Percentiles rank a stretch among this genome's conserved stretches.
Evolutionary conservation across 2,329 filamentous ascomycete genomes (phyloP).

Genomic region (Trichoderma aggressivum): DNA sequence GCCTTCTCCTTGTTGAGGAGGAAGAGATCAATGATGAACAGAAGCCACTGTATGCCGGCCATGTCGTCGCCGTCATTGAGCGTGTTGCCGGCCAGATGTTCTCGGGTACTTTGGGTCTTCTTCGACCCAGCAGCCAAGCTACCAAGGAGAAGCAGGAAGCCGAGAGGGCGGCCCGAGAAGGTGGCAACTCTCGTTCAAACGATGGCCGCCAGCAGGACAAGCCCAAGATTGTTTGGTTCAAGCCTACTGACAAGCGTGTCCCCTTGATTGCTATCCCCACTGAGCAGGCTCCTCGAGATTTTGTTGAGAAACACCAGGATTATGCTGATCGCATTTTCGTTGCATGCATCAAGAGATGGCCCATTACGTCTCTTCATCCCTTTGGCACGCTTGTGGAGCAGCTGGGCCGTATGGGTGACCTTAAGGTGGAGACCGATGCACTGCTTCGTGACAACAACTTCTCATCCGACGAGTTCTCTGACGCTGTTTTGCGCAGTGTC

Average conservation of each 20-base stretch:
- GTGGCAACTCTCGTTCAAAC: slow-evolving; percentile 65
- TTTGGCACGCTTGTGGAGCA: slow-evolving; percentile 97
- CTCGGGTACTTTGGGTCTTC: slow-evolving; percentile 87
- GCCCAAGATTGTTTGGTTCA: slow-evolving; percentile 99
- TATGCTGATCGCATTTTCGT: slow-evolving; percentile 98
- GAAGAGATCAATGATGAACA: slow-evolving; percentile 98
- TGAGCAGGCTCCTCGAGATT: slow-evolving; percentile 94
- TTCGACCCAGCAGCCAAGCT: slow-evolving; percentile 94
- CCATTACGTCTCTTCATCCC: slow-evolving; percentile 97
- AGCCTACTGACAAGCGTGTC: slow-evolving; percentile 98
- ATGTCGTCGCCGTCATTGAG: slow-evolving; percentile 96
- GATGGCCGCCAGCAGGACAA: slow-evolving; percentile 84
- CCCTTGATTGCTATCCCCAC: slow-evolving; percentile 97
- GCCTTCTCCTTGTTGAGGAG: slow-evolving; percentile 91
- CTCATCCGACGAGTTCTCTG: slow-evolving; percentile 93
- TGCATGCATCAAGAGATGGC: slow-evolving; percentile 98
- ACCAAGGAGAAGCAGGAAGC: slow-evolving; percentile 99
- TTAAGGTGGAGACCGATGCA: slow-evolving; percentile 96
- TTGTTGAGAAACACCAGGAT: slow-evolving; percentile 97
- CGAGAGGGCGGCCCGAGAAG: slow-evolving; percentile 87
- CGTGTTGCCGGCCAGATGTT: slow-evolving; percentile 98
- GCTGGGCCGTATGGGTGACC: slow-evolving; percentile 93
- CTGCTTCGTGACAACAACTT: slow-evolving; percentile 98
- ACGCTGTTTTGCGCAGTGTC: slow-evolving; percentile 90
- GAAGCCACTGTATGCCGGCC: slow-evolving; percentile 94